Evolutionary conservation across 805 yeast genomes (phyloP).

Genomic region (Spathaspora gorwiae): DNA sequence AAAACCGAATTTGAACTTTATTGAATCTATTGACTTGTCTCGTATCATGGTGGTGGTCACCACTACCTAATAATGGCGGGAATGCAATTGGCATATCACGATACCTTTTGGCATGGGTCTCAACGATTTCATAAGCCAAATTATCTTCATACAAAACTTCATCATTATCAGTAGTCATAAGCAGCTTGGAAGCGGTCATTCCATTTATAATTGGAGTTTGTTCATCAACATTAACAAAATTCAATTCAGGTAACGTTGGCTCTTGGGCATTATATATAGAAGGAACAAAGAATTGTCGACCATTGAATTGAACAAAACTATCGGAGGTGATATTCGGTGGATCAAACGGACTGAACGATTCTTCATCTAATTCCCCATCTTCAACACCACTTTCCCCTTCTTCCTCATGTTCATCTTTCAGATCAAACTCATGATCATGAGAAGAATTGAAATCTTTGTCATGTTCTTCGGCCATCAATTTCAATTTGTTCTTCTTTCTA

Average conservation of each 20-base stretch:
- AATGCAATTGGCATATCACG: constrained; percentile 31
- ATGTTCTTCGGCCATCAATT: neutral
- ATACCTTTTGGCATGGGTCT: constrained; percentile 25
- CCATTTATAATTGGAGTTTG: neutral
- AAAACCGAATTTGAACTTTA: constrained; percentile 26
- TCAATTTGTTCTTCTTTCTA: neutral
- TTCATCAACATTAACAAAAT: constrained; percentile 9
- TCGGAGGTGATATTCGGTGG: constrained; percentile 34
- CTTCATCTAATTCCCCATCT: constrained; percentile 20
- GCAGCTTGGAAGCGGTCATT: constrained; percentile 4
- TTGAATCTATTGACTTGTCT: constrained; percentile 20
- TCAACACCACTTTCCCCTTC: constrained; percentile 13
- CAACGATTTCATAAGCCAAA: constrained; percentile 28
- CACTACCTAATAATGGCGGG: constrained; percentile 25
- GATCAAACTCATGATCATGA: no score
- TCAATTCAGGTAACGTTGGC: constrained; percentile 16
- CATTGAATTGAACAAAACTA: constrained; percentile 20
- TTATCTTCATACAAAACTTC: constrained; percentile 23
- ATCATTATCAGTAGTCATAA: constrained; percentile 15
- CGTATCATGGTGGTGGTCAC: constrained; percentile 2
- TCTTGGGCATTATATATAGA: constrained; percentile 17
- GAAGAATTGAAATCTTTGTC: constrained; percentile 11
- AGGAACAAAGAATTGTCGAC: constrained; percentile 28
- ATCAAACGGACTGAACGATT: constrained; percentile 35
- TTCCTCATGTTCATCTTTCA: neutral